Conservation (phyloP, 2,329 filamentous ascomycete genomes). For the Pyrenophora tritici-repentis region DNA sequence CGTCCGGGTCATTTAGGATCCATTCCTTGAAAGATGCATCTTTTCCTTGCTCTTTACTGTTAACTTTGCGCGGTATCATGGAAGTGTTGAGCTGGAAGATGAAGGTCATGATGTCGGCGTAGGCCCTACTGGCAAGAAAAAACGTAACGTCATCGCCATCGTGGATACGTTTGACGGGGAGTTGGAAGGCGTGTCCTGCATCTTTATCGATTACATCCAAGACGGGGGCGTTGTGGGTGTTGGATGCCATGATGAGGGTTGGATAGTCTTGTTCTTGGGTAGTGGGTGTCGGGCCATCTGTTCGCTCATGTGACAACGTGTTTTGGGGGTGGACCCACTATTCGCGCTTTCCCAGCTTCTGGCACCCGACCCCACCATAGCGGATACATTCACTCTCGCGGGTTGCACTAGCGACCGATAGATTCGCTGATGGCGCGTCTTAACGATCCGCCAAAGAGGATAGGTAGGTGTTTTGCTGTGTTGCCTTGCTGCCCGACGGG, state of each 20-base stretch:
- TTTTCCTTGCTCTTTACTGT: slow-evolving; percentile 39
- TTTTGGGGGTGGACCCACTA: slow-evolving; percentile 10
- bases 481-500: background rate
- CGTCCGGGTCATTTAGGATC: slow-evolving; percentile 50
- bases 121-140: slow-evolving; percentile 82
- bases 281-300: background rate
- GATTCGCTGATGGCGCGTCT: slow-evolving; percentile 17
- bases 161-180: slow-evolving; percentile 80
- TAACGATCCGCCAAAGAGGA: slow-evolving; percentile 5
- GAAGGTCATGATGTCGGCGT: slow-evolving; percentile 85
- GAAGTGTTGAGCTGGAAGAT: slow-evolving; percentile 87
- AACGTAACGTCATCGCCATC: slow-evolving; percentile 78
- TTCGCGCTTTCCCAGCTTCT: slow-evolving; percentile 1
- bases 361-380: slow-evolving; percentile 2
- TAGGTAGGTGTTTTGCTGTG: slow-evolving; percentile 1
- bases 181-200: slow-evolving; percentile 57
- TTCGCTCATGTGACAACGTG: slow-evolving; percentile 29
- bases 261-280: slow-evolving; percentile 6
- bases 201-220: slow-evolving; percentile 30
- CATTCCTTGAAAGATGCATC: slow-evolving; percentile 57
- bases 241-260: slow-evolving; percentile 30
- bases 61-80: slow-evolving; percentile 71
- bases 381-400: background rate
- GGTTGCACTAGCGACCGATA: too few species aligned
- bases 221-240: slow-evolving; percentile 19